Percentiles rank a stretch among this genome's conserved stretches.
Evolutionary conservation across 306 rosid species (phyloP).

Genomic region (Cucumis melo): DNA sequence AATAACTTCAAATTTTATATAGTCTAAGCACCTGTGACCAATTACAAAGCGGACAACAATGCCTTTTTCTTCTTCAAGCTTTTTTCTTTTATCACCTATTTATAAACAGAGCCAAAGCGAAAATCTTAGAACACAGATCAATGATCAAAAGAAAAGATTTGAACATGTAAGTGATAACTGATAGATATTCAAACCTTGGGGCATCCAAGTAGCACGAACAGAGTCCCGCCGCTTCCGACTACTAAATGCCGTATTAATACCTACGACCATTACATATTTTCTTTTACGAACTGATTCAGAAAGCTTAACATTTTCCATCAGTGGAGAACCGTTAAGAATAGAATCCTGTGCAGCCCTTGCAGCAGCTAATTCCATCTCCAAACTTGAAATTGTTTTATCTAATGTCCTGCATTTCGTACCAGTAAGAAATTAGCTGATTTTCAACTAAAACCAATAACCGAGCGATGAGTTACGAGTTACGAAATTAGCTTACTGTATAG

Average conservation of each 20-base stretch:
- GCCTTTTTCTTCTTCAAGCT: conserved; percentile 48
- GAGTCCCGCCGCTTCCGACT: conserved; percentile 53
- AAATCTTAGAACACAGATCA: neutral
- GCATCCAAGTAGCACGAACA: conserved; percentile 52
- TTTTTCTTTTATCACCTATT: conserved; percentile 35
- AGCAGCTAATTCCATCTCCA: conserved; percentile 48
- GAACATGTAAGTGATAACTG: neutral
- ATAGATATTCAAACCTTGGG: conserved; percentile 27
- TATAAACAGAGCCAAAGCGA: neutral
- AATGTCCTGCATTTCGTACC: conserved; percentile 22
- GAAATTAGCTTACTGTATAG: conserved; percentile 29
- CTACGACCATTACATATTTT: conserved; percentile 41
- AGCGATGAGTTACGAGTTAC: neutral
- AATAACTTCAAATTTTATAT: neutral
- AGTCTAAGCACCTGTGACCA: conserved; percentile 37
- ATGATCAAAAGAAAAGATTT: neutral
- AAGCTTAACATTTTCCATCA: conserved; percentile 15
- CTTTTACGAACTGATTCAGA: conserved; percentile 20
- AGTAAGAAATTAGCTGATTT: neutral
- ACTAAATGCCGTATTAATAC: conserved; percentile 48
- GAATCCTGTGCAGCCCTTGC: conserved; percentile 44
- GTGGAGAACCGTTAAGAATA: conserved; percentile 24
- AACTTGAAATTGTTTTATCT: conserved; percentile 44
- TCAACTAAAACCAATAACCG: neutral
- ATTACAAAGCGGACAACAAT: conserved; percentile 40